Conservation (phyloP, 345 rosid species). For the Carallia brachiata region DNA sequence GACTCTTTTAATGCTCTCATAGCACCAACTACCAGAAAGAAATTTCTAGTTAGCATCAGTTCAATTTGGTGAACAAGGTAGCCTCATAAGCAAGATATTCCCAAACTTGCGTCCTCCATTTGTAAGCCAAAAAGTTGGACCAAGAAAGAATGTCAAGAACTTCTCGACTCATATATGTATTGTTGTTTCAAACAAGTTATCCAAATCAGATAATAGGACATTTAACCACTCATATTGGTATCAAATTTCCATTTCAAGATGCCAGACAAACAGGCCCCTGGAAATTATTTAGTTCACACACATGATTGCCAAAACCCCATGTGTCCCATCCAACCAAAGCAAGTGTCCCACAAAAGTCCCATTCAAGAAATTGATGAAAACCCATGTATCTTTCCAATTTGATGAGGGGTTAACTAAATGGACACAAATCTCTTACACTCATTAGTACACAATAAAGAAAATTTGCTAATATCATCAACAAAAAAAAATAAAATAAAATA, state of each 20-base stretch:
- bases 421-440: no score
- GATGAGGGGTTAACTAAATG: no score
- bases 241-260: background rate
- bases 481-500: no score
- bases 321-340: background rate
- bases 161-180: no score
- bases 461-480: no score
- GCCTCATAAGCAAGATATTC: background rate
- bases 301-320: no score
- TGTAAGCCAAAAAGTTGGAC: background rate
- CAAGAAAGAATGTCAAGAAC: background rate
- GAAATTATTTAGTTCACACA: background rate
- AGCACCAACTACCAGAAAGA: slow-evolving; percentile 50
- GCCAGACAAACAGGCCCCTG: background rate
- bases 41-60: slow-evolving; percentile 3
- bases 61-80: slow-evolving; percentile 8
- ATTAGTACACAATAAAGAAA: no score
- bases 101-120: background rate
- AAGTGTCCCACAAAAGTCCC: no score
- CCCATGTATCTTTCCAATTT: no score
- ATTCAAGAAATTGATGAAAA: no score
- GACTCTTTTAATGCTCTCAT: slow-evolving; percentile 94
- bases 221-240: background rate
- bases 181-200: no score
- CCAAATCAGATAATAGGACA: no score